Percentiles rank a stretch among this genome's conserved stretches.
These are phyloP conservation scores for Parathielavia appendiculata DNA, from an alignment of 495 filamentous ascomycete genomes.

Conservation along the genomic window DNA sequence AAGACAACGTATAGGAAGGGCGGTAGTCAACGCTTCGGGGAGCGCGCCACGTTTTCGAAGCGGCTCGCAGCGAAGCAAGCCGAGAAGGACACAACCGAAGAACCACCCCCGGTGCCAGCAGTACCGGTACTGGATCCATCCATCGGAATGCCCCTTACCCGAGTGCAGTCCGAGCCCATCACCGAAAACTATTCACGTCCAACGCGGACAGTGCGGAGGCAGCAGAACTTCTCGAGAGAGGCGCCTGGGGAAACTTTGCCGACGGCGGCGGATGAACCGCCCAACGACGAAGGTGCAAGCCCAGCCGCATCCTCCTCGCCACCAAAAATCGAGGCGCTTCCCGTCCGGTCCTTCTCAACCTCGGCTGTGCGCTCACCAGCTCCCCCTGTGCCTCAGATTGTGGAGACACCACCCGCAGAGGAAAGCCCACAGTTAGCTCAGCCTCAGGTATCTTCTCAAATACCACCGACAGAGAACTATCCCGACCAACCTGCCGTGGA, in stretches of 20 bases:
- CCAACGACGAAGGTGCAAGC: slow-evolving; percentile 19
- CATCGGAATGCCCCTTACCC: slow-evolving; percentile 51
- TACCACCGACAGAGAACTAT: slow-evolving; percentile 30
- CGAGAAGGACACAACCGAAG: slow-evolving; percentile 56
- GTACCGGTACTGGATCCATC: slow-evolving; percentile 47
- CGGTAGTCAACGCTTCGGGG: slow-evolving; percentile 57
- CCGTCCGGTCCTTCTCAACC: slow-evolving; percentile 26
- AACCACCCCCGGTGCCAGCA: slow-evolving; percentile 43
- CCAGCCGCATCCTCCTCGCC: slow-evolving; percentile 21
- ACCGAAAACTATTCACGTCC: slow-evolving; percentile 54
- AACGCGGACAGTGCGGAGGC: slow-evolving; percentile 40
- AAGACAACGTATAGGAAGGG: slow-evolving; percentile 82
- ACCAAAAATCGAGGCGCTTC: slow-evolving; percentile 18
- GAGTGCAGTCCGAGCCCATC: slow-evolving; percentile 74
- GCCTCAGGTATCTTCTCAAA: slow-evolving; percentile 52
- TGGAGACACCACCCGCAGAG: slow-evolving; percentile 59
- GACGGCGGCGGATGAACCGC: slow-evolving; percentile 9
- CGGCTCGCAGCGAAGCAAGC: slow-evolving; percentile 52
- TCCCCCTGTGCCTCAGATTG: slow-evolving; percentile 56
- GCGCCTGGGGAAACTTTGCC: neutral
- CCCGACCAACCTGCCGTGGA: slow-evolving; percentile 30
- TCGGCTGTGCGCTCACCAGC: slow-evolving; percentile 16
- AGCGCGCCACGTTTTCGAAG: slow-evolving; percentile 61
- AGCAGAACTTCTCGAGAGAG: slow-evolving; percentile 41
- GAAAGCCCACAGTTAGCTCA: slow-evolving; percentile 35